Base-by-base conservation (phyloP, 2,329 filamentous ascomycete species). In the Beauveria caledonica region DNA sequence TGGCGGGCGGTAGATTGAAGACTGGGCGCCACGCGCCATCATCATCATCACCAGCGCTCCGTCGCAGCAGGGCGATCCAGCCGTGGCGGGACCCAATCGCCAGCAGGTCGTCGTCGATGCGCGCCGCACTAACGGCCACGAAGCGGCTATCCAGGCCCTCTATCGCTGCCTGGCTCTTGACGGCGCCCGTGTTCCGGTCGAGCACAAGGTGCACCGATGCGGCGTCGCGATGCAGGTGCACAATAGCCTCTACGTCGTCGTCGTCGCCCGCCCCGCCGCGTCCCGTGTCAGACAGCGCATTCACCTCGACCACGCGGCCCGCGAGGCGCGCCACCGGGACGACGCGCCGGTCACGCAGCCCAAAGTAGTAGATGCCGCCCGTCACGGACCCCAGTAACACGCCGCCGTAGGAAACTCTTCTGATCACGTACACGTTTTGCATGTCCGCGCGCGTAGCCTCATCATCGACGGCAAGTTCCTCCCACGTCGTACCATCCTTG, bases 21-120 rank as follows among this genome's bases (percentile, higher is more conserved):
- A 72, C 60, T 1, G 67, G 66, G 1, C 68, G 67, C 49, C 73
- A 72, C 8, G 66, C 67, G 7, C 52, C 44, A 1, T 63, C 66
- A 5, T n/a, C 44, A 1, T 63, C 66, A 5, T n/a, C 7, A 8
- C 69, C 65, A 1, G 60, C 58, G 11, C 33, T 36, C 33, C 63
- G 66, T 36, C 64, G 68, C 29, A 73, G 61, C 1, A 76, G 50
- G 3, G 77, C 72, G 5, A 86, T 66, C 39, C 72, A 76, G 2
- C 83, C 83, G 45, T 77, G 77, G 1, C 83, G 75, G 0, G 81
- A 83, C 11, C 84, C 84, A 4, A 86, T 71, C 44, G 85, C 66
- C 15, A 86, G 69, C n/a, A 75, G 11, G 25, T 56, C 68, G 2
- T 68, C 68, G 9, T 70, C 69, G 49, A 76, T 68, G 27, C 74